These are phyloP conservation scores for Rhexocercosporidium sp. DNA, from an alignment of 2,329 filamentous ascomycete genomes.

Conservation along the genomic window DNA sequence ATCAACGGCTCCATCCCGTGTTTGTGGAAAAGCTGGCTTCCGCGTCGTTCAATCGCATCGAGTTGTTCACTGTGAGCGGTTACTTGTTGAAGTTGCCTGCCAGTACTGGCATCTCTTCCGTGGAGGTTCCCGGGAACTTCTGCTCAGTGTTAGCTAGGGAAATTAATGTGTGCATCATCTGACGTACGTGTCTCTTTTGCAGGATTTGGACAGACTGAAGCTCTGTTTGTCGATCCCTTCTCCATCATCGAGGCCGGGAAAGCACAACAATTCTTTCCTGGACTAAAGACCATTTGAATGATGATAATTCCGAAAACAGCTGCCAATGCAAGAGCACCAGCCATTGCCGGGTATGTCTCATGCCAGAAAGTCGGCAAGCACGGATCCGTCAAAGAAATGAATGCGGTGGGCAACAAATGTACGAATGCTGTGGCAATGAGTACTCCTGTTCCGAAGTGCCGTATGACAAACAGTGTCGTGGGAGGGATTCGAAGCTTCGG, in stretches of 20 bases:
- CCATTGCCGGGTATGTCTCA: slow-evolving; percentile 16
- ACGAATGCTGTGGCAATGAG: slow-evolving; percentile 85
- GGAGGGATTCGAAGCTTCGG: slow-evolving; percentile 9
- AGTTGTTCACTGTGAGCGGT: slow-evolving; percentile 6
- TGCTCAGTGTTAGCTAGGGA: not conserved
- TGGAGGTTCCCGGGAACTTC: slow-evolving; percentile 1
- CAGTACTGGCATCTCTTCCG: slow-evolving; percentile 12
- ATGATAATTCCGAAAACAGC: slow-evolving; percentile 16
- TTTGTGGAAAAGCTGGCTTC: not conserved
- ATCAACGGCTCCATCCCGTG: slow-evolving; percentile 29
- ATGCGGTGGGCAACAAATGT: slow-evolving; percentile 65
- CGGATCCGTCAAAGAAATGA: slow-evolving; percentile 62
- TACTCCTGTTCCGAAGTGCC: slow-evolving; percentile 74
- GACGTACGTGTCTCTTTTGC: not conserved
- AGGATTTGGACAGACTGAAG: not conserved
- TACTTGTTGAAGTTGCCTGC: slow-evolving; percentile 14
- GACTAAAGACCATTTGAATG: slow-evolving; percentile 12
- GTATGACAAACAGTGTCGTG: slow-evolving; percentile 4
- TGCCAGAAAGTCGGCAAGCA: slow-evolving; percentile 15
- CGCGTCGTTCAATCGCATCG: slow-evolving; percentile 8
- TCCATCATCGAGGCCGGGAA: slow-evolving; percentile 14
- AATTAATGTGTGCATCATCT: not conserved
- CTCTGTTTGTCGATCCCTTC: not conserved
- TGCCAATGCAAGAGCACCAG: slow-evolving; percentile 13
- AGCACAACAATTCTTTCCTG: slow-evolving; percentile 16